Evolutionary conservation across 768 basidiomycete genomes (phyloP).

Genomic region (Pilatotrama ljubarskyi): DNA sequence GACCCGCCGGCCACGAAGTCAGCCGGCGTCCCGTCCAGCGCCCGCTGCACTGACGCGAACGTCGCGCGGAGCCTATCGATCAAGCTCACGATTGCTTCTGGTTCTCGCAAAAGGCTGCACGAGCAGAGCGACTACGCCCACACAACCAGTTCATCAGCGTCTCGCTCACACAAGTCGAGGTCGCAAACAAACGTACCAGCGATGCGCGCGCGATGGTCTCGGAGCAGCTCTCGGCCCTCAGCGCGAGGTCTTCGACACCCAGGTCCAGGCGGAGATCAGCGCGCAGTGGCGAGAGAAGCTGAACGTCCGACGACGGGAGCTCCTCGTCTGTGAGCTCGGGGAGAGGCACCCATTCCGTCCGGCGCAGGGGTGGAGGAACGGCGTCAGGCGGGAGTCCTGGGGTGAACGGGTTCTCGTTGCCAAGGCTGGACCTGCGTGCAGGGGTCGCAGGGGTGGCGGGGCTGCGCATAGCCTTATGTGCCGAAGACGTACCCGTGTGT

Average conservation of each 20-base stretch:
- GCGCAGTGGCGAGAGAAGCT: slow-evolving; percentile 2
- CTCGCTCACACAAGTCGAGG: background rate
- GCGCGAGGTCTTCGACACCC: slow-evolving; percentile 13
- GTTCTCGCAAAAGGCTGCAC: slow-evolving; percentile 19
- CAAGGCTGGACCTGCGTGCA: background rate
- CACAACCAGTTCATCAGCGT: background rate
- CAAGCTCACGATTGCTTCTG: slow-evolving; percentile 14
- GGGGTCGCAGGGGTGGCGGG: background rate
- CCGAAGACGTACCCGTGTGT: background rate
- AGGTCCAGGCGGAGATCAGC: slow-evolving; percentile 15
- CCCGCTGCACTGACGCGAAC: slow-evolving; percentile 10
- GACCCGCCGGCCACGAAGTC: slow-evolving; percentile 4
- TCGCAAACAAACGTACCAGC: slow-evolving; percentile 7
- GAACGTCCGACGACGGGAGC: background rate
- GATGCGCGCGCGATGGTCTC: slow-evolving; percentile 20
- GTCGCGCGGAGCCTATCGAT: slow-evolving; percentile 14
- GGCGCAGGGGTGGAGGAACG: slow-evolving; percentile 13
- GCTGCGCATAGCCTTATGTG: background rate
- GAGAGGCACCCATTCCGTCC: slow-evolving; percentile 13
- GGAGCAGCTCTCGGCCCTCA: slow-evolving; percentile 16
- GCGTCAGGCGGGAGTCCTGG: background rate
- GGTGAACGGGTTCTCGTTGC: background rate
- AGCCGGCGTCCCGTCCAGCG: slow-evolving; percentile 21
- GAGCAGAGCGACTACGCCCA: slow-evolving; percentile 15
- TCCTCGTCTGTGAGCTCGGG: slow-evolving; percentile 12